Conservation (phyloP, 1,139 yeast species). For the Scheffersomyces illinoinensis region DNA sequence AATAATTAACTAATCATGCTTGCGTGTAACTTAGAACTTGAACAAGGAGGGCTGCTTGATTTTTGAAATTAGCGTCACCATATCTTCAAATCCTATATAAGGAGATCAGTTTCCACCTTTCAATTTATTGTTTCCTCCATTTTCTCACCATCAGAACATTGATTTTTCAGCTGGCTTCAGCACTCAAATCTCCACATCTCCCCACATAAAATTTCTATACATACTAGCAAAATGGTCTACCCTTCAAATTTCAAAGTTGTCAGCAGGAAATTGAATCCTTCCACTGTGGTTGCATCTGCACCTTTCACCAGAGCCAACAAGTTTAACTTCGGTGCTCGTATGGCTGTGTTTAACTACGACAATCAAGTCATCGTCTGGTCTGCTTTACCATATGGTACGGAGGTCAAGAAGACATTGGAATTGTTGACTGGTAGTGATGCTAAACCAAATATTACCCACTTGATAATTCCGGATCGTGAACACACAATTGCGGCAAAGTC, state of each 20-base stretch:
- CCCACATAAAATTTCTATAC: not conserved
- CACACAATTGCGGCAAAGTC: constrained; percentile 58
- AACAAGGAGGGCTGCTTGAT: not conserved
- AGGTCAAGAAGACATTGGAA: constrained; percentile 39
- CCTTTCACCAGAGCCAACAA: constrained; percentile 39
- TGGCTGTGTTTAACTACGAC: constrained; percentile 48
- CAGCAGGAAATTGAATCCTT: constrained; percentile 43
- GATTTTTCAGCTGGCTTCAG: not conserved
- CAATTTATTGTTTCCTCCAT: not conserved
- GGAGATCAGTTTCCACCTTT: not conserved
- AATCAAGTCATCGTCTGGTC: constrained; percentile 54
- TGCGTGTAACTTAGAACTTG: not conserved
- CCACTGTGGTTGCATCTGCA: constrained; percentile 48
- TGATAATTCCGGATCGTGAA: constrained; percentile 54
- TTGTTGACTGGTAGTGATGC: constrained; percentile 27
- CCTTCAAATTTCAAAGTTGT: constrained; percentile 35
- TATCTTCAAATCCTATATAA: not conserved
- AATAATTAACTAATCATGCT: not conserved
- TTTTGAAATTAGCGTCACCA: not conserved
- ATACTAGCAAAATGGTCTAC: constrained; percentile 19
- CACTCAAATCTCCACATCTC: too few relatives aligned
- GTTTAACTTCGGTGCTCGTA: constrained; percentile 59
- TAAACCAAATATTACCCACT: constrained; percentile 35
- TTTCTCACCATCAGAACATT: not conserved
- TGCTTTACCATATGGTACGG: constrained; percentile 59